Base-by-base conservation (phyloP, 2,329 filamentous ascomycete genomes). In the Neofusicoccum laricinum region DNA sequence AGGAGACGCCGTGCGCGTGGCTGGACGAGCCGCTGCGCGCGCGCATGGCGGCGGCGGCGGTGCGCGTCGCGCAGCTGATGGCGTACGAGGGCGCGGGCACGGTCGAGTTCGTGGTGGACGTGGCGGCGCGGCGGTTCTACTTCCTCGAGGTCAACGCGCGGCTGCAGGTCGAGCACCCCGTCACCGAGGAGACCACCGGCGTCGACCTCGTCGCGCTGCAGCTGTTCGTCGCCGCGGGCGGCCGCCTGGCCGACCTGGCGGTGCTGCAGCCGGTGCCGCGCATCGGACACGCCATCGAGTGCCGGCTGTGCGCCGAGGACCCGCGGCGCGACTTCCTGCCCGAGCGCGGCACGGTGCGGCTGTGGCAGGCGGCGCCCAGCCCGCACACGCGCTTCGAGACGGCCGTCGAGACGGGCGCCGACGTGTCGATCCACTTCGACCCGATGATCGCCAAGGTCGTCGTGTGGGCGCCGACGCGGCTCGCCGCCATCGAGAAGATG, bases 101-200 rank as follows among this genome's bases (percentile, higher is more conserved):
- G 0, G 90, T 97, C 25, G 93, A 97, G 77, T 97, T 93, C 72
- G 90, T 97, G 48, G 88, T 96, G 3, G 92, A 97, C 76, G 90
- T 92, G 73, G 50, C 91, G 70, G 88, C 87, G 4, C 90, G 88
- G 57, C 85, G 89, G 46, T 96, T 95, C 76, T 97, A 84, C 76
- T 86, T 86, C 67, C 74, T 86, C 0, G 84, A 86, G 68, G 85
- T 86, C 82, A 86, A 86, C 68, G 85, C 84, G 0, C 76, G 84
- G 49, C 74, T 86, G 1, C 84, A 86, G 66, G 84, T 86, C 8
- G 84, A 86, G 70, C 84, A 86, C 68, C 81, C 81, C 0, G 84
- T 86, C 41, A 86, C 84, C 0, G 84, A 86, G 68, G 72, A 84
- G n/a, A 85, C 83, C 69, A 85, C 85, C 66, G 74, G 77, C 34